phyloP scores from a whole-genome alignment of 2,329 filamentous ascomycete genomes.

The Hysterium pulicare region DNA sequence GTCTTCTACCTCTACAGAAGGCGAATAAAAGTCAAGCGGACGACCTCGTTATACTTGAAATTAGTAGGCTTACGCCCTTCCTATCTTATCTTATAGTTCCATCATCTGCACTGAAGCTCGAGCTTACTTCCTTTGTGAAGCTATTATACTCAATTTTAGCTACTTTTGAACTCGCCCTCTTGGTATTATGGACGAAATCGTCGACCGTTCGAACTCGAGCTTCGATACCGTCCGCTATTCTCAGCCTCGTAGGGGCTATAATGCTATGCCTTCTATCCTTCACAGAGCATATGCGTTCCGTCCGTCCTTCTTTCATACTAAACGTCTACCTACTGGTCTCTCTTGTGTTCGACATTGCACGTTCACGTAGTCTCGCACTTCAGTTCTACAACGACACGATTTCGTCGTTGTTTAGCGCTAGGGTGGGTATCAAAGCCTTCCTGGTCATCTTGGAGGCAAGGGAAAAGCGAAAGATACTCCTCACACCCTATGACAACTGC shows the following conservation, averaged over 20 bases:
- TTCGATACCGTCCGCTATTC: constrained; percentile 23
- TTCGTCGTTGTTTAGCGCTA: constrained; percentile 42
- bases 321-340: constrained; percentile 47
- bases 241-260: constrained; percentile 24
- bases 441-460: constrained; percentile 45
- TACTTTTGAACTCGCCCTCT: constrained; percentile 25
- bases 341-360: constrained; percentile 45
- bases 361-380: constrained; percentile 41
- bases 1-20: constrained; percentile 25
- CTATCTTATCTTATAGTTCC: neutral
- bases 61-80: constrained; percentile 20
- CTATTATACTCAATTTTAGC: constrained; percentile 17
- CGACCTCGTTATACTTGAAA: constrained; percentile 22
- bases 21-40: constrained; percentile 20
- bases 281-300: constrained; percentile 45
- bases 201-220: constrained; percentile 12
- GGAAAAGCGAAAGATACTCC: constrained; percentile 44
- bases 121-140: neutral
- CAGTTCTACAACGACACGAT: constrained; percentile 33
- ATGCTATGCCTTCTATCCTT: constrained; percentile 42
- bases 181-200: constrained; percentile 25
- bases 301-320: constrained; percentile 48
- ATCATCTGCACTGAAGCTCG: neutral
- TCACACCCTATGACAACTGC: constrained; percentile 35
- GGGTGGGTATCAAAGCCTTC: constrained; percentile 42